Evolutionary conservation across 1,284 basidiomycete genomes (phyloP), one percentile per base, ranked within the genome.

Genomic region (Pseudozyma pruni): DNA sequence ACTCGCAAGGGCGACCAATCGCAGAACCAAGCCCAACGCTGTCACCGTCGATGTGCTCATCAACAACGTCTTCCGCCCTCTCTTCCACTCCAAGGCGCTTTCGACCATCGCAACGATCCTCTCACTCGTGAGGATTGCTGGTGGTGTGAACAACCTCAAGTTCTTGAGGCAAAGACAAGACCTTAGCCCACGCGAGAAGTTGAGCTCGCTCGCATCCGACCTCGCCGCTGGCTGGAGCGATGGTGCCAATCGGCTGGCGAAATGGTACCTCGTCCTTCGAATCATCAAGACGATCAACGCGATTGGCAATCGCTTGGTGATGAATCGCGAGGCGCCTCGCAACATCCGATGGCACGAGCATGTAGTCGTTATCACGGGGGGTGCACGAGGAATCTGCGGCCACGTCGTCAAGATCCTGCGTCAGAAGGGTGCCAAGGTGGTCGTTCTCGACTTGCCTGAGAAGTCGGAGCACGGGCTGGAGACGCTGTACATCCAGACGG

Each of bases 341-440:
- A 31, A 32, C 17, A 73, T 75, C 11, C 29, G 58, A 19, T 76
- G 72, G 72, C 25, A 27, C 31, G 61, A 75, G 32, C 74, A 76
- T 31, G 50, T 76, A 7, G 69, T 76, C 0, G 73, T 76, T 32
- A 70, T 76, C 57, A 66, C 72, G 0, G 74, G 74, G 14, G 74
- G 63, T 27, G 72, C 73, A n/a, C 34, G 74, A 17, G 74, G 74
- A 14, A 75, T 76, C 37, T 61, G 67, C 29, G 74, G 69, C 11
- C 64, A 66, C 22, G 57, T 72, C 1, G 54, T 46, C 46, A 67
- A 55, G 35, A 17, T 61, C 14, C 58, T 76, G 3, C 56, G 66
- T 6, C 41, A 57, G 19, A 64, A 63, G 23, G 74, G 74, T 1
- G 74, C 74, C 8, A 57, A 52, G 6, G 74, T 75, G 2, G 74